These are phyloP conservation scores for Nepenthes gracilis DNA, from an alignment of 148 eudicot genomes.

Conservation along the genomic window DNA sequence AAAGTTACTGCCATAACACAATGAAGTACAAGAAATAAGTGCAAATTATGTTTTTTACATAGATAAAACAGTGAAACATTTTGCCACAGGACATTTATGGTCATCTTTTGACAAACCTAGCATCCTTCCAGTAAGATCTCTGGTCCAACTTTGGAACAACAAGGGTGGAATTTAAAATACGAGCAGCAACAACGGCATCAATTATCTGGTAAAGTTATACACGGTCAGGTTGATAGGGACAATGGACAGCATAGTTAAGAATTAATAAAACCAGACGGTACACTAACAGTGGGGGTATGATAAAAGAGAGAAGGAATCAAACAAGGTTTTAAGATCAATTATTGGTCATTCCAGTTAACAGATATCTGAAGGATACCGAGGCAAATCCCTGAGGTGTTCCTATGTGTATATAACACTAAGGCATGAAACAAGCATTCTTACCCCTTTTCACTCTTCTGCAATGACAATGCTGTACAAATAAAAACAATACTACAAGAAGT, in stretches of 20 bases:
- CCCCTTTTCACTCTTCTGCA: too few species aligned
- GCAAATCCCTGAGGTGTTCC: too few species aligned
- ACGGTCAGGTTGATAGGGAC: conserved; percentile 2
- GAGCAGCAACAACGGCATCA: conserved; percentile 99
- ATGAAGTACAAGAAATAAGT: conserved; percentile 5
- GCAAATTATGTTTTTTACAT: background rate
- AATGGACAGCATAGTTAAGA: background rate
- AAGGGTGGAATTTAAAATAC: conserved; percentile 85
- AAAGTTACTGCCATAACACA: conserved; percentile 60
- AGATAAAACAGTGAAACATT: background rate
- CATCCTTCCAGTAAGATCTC: conserved; percentile 95
- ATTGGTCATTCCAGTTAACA: too few species aligned
- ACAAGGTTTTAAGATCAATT: too few species aligned
- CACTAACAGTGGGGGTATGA: background rate
- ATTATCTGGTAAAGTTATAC: conserved; percentile 44
- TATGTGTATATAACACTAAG: too few species aligned
- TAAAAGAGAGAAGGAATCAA: too few species aligned
- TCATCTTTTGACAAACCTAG: conserved; percentile 44
- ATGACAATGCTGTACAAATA: too few species aligned
- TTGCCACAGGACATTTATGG: background rate
- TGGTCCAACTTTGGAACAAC: conserved; percentile 88
- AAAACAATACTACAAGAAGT: too few species aligned
- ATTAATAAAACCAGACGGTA: background rate
- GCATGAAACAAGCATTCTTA: too few species aligned
- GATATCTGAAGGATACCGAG: too few species aligned